Percentiles rank a stretch among this genome's conserved stretches.
phyloP scores from a whole-genome alignment of 768 basidiomycete genomes.

The Sporobolomyces roseus region DNA sequence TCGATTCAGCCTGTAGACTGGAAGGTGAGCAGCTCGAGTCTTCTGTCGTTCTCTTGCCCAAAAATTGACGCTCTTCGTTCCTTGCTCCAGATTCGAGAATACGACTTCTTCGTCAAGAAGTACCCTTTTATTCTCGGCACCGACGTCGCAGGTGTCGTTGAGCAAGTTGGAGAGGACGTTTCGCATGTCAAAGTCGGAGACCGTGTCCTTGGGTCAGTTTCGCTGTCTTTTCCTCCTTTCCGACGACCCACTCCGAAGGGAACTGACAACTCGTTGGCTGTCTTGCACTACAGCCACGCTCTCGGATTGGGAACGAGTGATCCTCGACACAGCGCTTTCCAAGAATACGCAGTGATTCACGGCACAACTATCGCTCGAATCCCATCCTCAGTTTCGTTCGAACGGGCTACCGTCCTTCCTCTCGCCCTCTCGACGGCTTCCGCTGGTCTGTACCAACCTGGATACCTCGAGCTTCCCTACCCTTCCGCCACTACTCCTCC shows the following conservation, averaged over 20 bases:
- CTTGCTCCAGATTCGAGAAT: conserved; percentile 49
- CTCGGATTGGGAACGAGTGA: conserved; percentile 4
- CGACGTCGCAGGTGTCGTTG: conserved; percentile 55
- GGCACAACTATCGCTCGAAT: conserved; percentile 53
- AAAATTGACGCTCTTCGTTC: neutral
- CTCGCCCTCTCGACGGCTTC: conserved; percentile 56
- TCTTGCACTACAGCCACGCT: conserved; percentile 13
- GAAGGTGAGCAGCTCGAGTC: conserved; percentile 47
- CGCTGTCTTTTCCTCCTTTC: neutral
- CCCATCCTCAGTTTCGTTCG: conserved; percentile 55
- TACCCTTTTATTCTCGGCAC: conserved; percentile 31
- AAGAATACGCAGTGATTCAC: conserved; percentile 53
- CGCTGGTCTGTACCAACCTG: conserved; percentile 54
- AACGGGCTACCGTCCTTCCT: conserved; percentile 56
- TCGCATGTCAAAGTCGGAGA: conserved; percentile 56
- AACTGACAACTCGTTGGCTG: neutral
- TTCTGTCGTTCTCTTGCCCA: neutral
- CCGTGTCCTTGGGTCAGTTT: conserved; percentile 49
- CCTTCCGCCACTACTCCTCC: conserved; percentile 4
- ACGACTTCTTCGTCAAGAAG: conserved; percentile 49
- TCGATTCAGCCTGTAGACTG: conserved; percentile 59
- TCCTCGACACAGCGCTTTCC: conserved; percentile 42
- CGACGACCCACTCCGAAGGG: neutral
- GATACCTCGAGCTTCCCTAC: conserved; percentile 26
- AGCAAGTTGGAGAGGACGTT: conserved; percentile 57